Percentiles rank a stretch among this genome's conserved stretches.
phyloP scores from a whole-genome alignment of 1,139 yeast species.

The Hanseniaspora gamundiae region DNA sequence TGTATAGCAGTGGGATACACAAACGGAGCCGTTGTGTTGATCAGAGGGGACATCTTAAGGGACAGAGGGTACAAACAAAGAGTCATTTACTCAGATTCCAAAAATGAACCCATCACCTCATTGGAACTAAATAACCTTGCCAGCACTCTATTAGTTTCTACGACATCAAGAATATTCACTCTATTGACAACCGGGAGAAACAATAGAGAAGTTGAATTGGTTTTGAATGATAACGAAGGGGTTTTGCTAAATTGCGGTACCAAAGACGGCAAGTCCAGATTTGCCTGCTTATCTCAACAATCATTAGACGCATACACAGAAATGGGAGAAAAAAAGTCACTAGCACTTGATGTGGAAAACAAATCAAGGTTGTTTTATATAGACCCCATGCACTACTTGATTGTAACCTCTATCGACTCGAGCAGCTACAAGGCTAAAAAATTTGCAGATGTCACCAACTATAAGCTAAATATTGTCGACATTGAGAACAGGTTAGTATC shows the following conservation, averaged over 20 bases:
- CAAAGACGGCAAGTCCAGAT: constrained; percentile 21
- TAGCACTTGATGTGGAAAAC: constrained; percentile 46
- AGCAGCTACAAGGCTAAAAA: constrained; percentile 19
- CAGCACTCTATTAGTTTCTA: constrained; percentile 17
- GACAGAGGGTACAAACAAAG: constrained; percentile 90
- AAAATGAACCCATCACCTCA: constrained; percentile 72
- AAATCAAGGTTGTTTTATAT: constrained; percentile 36
- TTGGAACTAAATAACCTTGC: constrained; percentile 26
- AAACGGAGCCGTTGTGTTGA: constrained; percentile 70
- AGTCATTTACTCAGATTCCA: constrained; percentile 45
- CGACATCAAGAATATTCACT: constrained; percentile 50
- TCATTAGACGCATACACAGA: constrained; percentile 27
- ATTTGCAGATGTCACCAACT: constrained; percentile 30
- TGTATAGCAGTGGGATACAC: constrained; percentile 76
- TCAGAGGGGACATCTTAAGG: constrained; percentile 77
- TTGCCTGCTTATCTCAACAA: constrained; percentile 23
- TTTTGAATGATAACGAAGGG: constrained; percentile 54
- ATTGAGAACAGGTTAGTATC: constrained; percentile 57
- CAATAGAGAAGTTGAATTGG: constrained; percentile 50
- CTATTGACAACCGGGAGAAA: constrained; percentile 73
- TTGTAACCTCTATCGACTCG: constrained; percentile 22
- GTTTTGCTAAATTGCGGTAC: constrained; percentile 61
- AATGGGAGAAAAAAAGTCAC: constrained; percentile 42
- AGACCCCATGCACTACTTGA: constrained; percentile 32
- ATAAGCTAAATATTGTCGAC: constrained; percentile 48